phyloP scores from a whole-genome alignment of 2,329 filamentous ascomycete species.

The Leptosphaerulina australis region DNA sequence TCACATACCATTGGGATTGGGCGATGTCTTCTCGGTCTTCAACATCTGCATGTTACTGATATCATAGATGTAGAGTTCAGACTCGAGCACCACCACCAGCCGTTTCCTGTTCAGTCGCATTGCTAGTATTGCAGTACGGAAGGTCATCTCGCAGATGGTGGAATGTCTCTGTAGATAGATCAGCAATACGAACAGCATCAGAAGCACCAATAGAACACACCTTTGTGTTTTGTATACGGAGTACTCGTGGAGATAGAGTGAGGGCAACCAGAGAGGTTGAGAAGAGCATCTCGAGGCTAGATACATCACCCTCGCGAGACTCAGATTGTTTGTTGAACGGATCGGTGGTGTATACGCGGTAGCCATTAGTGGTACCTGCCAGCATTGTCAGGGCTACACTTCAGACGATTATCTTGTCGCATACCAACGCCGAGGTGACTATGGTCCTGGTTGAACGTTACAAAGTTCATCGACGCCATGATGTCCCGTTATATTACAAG shows the following conservation, averaged over 20 bases:
- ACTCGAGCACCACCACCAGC: slow-evolving; percentile 89
- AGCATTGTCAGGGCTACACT: slow-evolving; percentile 16
- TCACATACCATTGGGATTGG: slow-evolving; percentile 74
- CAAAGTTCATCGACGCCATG: slow-evolving; percentile 78
- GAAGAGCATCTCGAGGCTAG: slow-evolving; percentile 98
- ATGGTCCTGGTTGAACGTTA: slow-evolving; percentile 99
- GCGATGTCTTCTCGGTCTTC: slow-evolving; percentile 89
- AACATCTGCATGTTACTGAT: slow-evolving; percentile 98
- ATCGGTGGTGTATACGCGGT: slow-evolving; percentile 95
- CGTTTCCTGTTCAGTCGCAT: slow-evolving; percentile 94
- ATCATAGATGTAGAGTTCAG: slow-evolving; percentile 97
- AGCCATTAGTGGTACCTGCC: slow-evolving; percentile 86
- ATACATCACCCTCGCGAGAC: slow-evolving; percentile 92
- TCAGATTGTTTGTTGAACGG: slow-evolving; percentile 95
- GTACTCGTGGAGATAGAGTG: slow-evolving; percentile 85
- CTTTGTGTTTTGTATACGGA: slow-evolving; percentile 98
- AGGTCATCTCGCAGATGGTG: slow-evolving; percentile 97
- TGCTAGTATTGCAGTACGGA: slow-evolving; percentile 93
- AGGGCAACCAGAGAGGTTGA: slow-evolving; percentile 95
- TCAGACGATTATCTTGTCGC: slow-evolving; percentile 39
- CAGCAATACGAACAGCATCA: not conserved
- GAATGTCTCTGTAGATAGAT: slow-evolving; percentile 63
- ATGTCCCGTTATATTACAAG: slow-evolving; percentile 3
- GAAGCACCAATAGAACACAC: slow-evolving; percentile 54
- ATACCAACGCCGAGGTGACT: slow-evolving; percentile 93